phyloP scores from a whole-genome alignment of 345 rosid species.

The Cardamine resedifolia region DNA sequence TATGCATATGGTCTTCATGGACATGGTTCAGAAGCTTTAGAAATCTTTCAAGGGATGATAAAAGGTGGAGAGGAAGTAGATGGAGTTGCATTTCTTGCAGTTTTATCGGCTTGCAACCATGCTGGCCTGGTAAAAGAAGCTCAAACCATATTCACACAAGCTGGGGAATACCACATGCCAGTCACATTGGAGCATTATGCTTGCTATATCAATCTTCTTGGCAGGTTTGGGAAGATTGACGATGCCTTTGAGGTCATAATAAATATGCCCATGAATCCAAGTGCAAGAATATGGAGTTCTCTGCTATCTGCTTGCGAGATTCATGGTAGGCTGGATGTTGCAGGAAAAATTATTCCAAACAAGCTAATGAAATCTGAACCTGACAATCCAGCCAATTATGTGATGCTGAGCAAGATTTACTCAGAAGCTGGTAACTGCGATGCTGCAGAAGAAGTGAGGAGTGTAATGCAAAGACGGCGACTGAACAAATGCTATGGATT shows the following conservation, averaged over 20 bases:
- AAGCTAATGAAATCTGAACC: constrained; percentile 49
- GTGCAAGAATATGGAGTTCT: constrained; percentile 52
- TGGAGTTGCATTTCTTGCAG: constrained; percentile 48
- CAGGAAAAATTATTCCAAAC: constrained; percentile 34
- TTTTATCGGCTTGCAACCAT: constrained; percentile 59
- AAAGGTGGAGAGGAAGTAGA: constrained; percentile 38
- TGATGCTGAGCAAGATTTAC: constrained; percentile 46
- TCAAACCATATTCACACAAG: constrained; percentile 40
- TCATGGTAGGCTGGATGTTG: constrained; percentile 49
- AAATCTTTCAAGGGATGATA: constrained; percentile 47
- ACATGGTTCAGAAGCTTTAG: constrained; percentile 52
- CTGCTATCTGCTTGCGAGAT: constrained; percentile 51
- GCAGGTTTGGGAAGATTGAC: constrained; percentile 53
- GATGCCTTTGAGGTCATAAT: constrained; percentile 43
- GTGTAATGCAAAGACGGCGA: constrained; percentile 42
- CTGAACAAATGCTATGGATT: constrained; percentile 46
- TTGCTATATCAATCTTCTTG: constrained; percentile 58
- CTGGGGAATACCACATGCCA: constrained; percentile 29
- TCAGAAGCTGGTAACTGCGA: constrained; percentile 47
- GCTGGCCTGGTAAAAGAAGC: constrained; percentile 54
- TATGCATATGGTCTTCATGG: constrained; percentile 58
- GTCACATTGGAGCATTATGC: constrained; percentile 50
- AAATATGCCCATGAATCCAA: constrained; percentile 56
- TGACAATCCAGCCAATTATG: constrained; percentile 50
- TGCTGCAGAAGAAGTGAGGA: constrained; percentile 54